Conservation (phyloP, 208 protist species). For the Acanthamoeba triangularis region DNA sequence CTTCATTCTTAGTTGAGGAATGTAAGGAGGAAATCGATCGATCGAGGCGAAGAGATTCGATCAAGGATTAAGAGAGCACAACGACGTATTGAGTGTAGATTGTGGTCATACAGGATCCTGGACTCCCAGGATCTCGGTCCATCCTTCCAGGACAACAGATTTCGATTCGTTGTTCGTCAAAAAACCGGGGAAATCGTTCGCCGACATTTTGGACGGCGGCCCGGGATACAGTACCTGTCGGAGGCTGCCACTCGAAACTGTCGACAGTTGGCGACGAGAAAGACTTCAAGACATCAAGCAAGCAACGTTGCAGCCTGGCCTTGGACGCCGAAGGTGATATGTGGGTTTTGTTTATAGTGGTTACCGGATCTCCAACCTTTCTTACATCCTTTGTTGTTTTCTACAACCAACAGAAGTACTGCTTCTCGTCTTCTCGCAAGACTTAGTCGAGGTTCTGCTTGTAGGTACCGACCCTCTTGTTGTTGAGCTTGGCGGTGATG, state of each 20-base stretch:
- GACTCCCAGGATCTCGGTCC: neutral
- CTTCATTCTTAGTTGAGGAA: neutral
- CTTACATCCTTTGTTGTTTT: neutral
- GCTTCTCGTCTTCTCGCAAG: neutral
- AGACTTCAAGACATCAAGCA: too few relatives aligned
- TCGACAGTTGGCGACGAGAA: too few relatives aligned
- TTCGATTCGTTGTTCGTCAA: neutral
- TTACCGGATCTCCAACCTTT: constrained; percentile 16
- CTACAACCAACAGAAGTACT: neutral
- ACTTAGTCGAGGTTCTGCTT: constrained; percentile 77
- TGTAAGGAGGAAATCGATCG: too few relatives aligned
- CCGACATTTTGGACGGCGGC: neutral
- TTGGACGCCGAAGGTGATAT: too few relatives aligned
- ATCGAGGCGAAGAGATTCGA: too few relatives aligned
- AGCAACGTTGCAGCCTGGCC: too few relatives aligned
- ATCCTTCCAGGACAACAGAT: neutral
- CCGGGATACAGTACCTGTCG: neutral
- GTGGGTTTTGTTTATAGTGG: neutral
- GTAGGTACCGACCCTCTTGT: constrained; percentile 72
- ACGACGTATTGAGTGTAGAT: too few relatives aligned
- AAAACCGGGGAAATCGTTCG: neutral
- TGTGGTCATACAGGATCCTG: too few relatives aligned
- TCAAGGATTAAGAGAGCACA: too few relatives aligned
- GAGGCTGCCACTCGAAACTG: too few relatives aligned
- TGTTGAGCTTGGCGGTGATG: constrained; percentile 77